These are phyloP conservation scores for Cenchrus purpureus DNA, from an alignment of 176 grass and related monocot species.

Conservation along the genomic window DNA sequence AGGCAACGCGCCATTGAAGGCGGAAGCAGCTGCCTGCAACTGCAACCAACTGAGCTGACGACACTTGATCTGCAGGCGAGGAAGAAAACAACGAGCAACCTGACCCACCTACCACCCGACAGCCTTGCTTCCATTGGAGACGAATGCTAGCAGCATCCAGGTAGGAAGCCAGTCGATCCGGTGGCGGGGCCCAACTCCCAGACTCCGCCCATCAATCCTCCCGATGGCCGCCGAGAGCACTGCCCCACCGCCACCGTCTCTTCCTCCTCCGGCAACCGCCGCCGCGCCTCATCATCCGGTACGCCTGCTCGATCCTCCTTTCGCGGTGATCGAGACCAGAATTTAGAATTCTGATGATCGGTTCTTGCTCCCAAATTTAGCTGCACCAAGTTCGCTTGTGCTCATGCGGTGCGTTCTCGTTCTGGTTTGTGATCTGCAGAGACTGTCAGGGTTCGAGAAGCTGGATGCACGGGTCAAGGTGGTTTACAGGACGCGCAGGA, in stretches of 20 bases:
- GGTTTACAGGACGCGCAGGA: background rate
- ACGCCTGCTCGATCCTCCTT: background rate
- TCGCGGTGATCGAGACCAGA: background rate
- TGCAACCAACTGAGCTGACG: background rate
- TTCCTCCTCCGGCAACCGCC: background rate
- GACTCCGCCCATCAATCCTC: slow-evolving; percentile 23
- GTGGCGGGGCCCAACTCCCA: background rate
- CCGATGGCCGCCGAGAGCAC: slow-evolving; percentile 51
- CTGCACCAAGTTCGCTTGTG: background rate
- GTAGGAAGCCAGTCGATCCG: slow-evolving; percentile 33
- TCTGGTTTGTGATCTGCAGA: slow-evolving; percentile 32
- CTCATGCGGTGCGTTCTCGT: background rate
- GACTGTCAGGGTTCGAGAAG: slow-evolving; percentile 27
- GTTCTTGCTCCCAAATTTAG: background rate
- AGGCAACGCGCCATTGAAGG: slow-evolving; percentile 18
- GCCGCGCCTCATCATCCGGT: slow-evolving; percentile 37
- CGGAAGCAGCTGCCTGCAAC: slow-evolving; percentile 23
- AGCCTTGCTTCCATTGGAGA: slow-evolving; percentile 53
- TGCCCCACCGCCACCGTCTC: background rate
- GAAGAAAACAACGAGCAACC: background rate
- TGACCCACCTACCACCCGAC: slow-evolving; percentile 21
- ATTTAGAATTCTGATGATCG: background rate
- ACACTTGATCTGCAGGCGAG: background rate
- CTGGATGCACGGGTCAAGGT: slow-evolving; percentile 53
- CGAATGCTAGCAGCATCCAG: slow-evolving; percentile 15